Base-by-base conservation (phyloP, 345 rosid species). In the Eucalyptus erythrocorys region DNA sequence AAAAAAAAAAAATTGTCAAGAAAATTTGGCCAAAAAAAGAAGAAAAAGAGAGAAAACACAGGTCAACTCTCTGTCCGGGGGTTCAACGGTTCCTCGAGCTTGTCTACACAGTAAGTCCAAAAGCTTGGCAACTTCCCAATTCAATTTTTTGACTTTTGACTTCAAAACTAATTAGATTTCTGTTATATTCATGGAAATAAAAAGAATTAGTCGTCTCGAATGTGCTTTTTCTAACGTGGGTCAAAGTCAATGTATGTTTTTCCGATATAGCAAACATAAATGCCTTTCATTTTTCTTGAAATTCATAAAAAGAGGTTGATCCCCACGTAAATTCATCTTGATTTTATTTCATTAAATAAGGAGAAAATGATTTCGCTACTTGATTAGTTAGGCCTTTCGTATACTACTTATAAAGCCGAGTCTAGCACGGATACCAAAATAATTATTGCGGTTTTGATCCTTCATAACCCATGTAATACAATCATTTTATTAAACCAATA, bases 241-340 rank as follows among this genome's bases (percentile, higher is more conserved):
- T 71, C 82, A 37, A 37, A 37, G 45, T 21, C 45, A 37, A 71
- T 71, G 19, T 55, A 37, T 37, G 42, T 19, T 32, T n/a, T 64
- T 64, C 76, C 10, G 2, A 14, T 64, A 64, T 4, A 64, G 5
- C 21, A 64, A n/a, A 71, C 12, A 71, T 19, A 71, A 9, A 71
- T 3, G 8, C 10, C 13, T 71, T 71, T 37, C 14, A 10, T 37
- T 71, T 37, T 37, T 3, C 15, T 71, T 37, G 2, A 37, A 71
- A 71, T 71, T 37, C 26, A 10, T 37, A 71, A 5, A 21, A 71
- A 71, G 2, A 10, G 43, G 24, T 34, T 19, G 1, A 68, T 34
- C 43, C 26, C 2, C 1, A 68, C 1, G 0, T 8, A 68, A 17
- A 17, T 34, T 13, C 6, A 34, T 34, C 10, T 68, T 68, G 24